These are phyloP conservation scores for Pyrenula aspistea DNA, from an alignment of 495 filamentous ascomycete species.

Conservation along the genomic window DNA sequence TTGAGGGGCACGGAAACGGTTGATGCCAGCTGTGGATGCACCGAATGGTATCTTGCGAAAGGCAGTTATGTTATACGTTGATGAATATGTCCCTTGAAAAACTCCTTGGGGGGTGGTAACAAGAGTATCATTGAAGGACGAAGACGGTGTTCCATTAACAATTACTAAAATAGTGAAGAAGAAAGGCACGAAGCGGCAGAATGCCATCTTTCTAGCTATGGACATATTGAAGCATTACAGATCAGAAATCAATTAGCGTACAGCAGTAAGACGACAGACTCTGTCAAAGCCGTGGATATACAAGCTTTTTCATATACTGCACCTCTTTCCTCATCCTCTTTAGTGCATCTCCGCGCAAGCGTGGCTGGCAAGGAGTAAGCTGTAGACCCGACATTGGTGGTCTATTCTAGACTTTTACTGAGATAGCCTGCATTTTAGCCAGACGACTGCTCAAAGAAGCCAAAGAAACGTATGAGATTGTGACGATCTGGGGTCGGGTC, in stretches of 20 bases:
- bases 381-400: neutral
- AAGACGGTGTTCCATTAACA: neutral
- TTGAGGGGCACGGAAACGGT: conserved; percentile 45
- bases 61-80: conserved; percentile 36
- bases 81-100: conserved; percentile 45
- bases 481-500: neutral
- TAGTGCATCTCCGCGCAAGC: neutral
- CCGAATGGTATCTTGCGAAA: conserved; percentile 49
- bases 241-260: no score
- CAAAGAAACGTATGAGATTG: neutral
- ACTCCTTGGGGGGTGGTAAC: conserved; percentile 38
- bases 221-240: no score
- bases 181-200: neutral
- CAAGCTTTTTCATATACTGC: neutral
- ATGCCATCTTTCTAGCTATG: no score
- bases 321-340: neutral
- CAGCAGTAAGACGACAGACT: neutral
- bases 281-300: neutral
- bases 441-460: neutral
- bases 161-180: neutral
- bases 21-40: conserved; percentile 38
- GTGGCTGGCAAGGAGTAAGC: neutral
- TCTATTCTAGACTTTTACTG: neutral
- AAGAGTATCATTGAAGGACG: conserved; percentile 4
- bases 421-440: neutral